Evolutionary conservation across 805 yeast species (phyloP), one percentile per base, ranked within the genome.

Genomic region (Ogataea trehaloabstinens): DNA sequence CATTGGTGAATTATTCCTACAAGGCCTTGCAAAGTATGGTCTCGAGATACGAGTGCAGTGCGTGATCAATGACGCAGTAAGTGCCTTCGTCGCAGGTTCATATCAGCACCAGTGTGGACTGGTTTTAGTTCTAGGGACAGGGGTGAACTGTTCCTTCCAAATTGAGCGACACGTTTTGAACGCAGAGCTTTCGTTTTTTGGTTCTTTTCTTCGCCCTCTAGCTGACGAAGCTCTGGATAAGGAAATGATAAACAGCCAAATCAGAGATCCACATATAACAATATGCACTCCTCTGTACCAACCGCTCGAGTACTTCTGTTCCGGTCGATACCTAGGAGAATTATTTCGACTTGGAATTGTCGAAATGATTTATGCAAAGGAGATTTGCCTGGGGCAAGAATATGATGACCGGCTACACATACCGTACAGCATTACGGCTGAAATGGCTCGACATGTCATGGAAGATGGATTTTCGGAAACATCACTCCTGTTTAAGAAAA

Each of bases 111-210:
- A 62, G 2, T 68, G 71, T 38, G 52, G 61, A 40, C 49, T 81
- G 31, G 83, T 85, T 0, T 47, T 82, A 47, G 84, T 82, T 3
- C 57, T 82, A 35, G 89, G 90, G 1, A 82, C 90, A 3, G 90
- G 90, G 1, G 58, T 77, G 37, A 82, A 82, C 49, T 56, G 76
- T 24, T 76, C 78, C 60, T 64, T 76, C 61, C 49, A 64, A 15
- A 19, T 56, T 6, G 45, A 55, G 7, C 34, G 44, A 2, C 24
- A 31, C 2, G 55, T 77, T 17, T 45, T 68, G 33, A 79, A 79
- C 55, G 60, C 74, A n/a, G 85, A 79, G 46, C 51, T 76, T 21
- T 76, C 82, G 3, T 67, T 76, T 34, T 78, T 78, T 54, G 83
- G 82, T 3, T 56, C 63, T 4, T 46, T 65, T 45, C 45, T 71